phyloP scores from a whole-genome alignment of 306 rosid species.

The Prunus padus region DNA sequence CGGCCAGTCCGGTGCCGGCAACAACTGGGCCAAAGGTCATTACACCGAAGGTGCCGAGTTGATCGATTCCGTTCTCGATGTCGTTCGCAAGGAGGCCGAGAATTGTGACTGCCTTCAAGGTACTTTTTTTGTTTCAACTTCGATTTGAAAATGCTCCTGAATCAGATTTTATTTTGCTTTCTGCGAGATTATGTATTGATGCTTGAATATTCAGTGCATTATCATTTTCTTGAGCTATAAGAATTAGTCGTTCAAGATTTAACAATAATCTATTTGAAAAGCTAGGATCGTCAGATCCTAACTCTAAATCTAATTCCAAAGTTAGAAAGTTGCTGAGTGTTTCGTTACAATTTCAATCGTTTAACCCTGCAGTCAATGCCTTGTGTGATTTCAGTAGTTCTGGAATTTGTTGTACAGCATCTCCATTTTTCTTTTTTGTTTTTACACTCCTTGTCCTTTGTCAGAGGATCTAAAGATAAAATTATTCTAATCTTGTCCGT shows the following conservation, averaged over 20 bases:
- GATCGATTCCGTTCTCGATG: constrained; percentile 84
- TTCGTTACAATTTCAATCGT: background rate
- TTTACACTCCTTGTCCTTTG: background rate
- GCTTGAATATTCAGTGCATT: background rate
- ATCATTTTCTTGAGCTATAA: background rate
- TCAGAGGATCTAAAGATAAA: background rate
- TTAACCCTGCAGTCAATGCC: background rate
- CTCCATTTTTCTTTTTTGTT: background rate
- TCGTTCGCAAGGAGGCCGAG: constrained; percentile 92
- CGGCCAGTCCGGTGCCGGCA: constrained; percentile 93
- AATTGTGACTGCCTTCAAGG: constrained; percentile 95
- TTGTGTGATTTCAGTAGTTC: background rate
- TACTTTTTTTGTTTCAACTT: background rate
- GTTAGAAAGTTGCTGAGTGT: background rate
- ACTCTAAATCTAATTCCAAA: background rate
- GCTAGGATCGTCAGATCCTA: background rate
- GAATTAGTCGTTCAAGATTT: background rate
- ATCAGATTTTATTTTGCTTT: background rate
- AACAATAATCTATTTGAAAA: background rate
- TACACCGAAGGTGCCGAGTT: constrained; percentile 95
- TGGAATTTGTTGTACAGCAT: background rate
- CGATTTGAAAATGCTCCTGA: background rate
- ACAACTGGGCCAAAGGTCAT: constrained; percentile 94
- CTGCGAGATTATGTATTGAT: background rate
- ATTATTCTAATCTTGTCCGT: background rate